phyloP scores from a whole-genome alignment of 805 yeast species.

The Candida ulmi region DNA sequence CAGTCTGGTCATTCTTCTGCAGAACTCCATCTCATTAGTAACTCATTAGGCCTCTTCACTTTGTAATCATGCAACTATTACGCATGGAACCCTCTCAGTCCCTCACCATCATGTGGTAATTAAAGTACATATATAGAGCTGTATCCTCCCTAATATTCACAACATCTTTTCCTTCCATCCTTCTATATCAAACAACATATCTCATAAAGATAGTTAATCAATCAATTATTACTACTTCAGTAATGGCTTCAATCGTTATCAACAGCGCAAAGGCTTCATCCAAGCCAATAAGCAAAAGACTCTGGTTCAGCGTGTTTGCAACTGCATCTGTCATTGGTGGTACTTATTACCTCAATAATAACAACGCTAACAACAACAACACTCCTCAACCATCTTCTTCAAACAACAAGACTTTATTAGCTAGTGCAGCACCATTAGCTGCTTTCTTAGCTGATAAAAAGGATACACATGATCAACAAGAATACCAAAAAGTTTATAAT shows the following conservation, averaged over 20 bases:
- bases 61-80: too few relatives aligned
- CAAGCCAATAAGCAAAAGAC: neutral
- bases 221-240: too few relatives aligned
- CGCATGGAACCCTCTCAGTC: too few relatives aligned
- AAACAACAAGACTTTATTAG: neutral
- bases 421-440: neutral
- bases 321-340: neutral
- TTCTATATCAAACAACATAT: too few relatives aligned
- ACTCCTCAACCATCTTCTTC: neutral
- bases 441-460: neutral
- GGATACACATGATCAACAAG: conserved; percentile 22
- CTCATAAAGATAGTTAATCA: too few relatives aligned
- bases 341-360: neutral
- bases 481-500: conserved; percentile 63
- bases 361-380: neutral
- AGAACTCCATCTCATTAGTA: too few relatives aligned
- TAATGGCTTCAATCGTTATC: neutral
- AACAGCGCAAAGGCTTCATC: neutral
- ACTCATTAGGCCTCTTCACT: too few relatives aligned
- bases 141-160: neutral
- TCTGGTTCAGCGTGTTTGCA: neutral
- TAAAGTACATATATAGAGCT: too few relatives aligned
- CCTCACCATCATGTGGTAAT: too few relatives aligned
- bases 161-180: too few relatives aligned
- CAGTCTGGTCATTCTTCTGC: too few relatives aligned